A percentile compares a stretch with the other conserved stretches of the same genome.
Conservation (phyloP, 345 rosid species). For the Lumnitzera racemosa region DNA sequence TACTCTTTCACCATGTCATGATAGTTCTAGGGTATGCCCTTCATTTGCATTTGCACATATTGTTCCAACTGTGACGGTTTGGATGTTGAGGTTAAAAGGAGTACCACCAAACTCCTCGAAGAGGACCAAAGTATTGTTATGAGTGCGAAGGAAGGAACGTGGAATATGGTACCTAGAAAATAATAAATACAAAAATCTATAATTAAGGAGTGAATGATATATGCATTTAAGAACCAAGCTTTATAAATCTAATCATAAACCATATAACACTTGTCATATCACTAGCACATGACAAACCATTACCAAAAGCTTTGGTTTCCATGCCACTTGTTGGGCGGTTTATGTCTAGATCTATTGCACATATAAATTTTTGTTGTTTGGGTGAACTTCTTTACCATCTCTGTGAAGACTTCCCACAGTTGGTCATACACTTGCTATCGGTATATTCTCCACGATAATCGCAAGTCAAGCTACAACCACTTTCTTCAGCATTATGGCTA, state of each 20-base stretch:
- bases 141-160: constrained; percentile 23
- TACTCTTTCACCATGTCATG: constrained; percentile 32
- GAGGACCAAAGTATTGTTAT: constrained; percentile 28
- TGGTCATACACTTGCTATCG: constrained; percentile 22
- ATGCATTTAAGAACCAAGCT: no score
- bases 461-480: constrained; percentile 36
- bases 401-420: constrained; percentile 54
- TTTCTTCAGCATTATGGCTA: constrained; percentile 16
- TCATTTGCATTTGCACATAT: constrained; percentile 37
- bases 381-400: constrained; percentile 26
- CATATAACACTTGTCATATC: no score
- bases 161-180: constrained; percentile 49
- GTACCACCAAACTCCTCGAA: constrained; percentile 60
- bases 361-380: no score
- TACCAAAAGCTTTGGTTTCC: no score
- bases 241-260: background rate
- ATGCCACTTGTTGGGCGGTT: no score
- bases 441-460: constrained; percentile 39
- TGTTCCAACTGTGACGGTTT: constrained; percentile 35
- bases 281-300: background rate
- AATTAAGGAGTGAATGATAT: no score
- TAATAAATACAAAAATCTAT: background rate
- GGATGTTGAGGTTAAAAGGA: constrained; percentile 24
- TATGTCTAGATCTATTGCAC: no score
- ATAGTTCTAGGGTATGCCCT: constrained; percentile 26